Percentiles rank a stretch among this genome's conserved stretches.
phyloP scores from a whole-genome alignment of 2,329 filamentous ascomycete genomes.

The Pseudopithomyces chartarum region DNA sequence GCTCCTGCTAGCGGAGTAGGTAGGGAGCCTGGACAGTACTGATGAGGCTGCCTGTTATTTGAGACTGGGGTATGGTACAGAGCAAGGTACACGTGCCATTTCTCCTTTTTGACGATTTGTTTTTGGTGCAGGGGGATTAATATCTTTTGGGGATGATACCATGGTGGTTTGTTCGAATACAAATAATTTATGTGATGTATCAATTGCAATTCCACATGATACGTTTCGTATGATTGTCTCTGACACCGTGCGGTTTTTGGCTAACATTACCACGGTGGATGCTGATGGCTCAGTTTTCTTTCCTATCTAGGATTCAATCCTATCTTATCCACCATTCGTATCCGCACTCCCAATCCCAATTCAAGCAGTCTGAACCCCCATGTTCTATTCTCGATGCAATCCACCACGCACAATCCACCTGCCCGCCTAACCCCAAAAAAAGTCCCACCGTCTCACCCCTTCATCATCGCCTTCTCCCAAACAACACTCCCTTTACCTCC shows the following conservation, averaged over 20 bases:
- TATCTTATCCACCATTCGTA: too few species aligned
- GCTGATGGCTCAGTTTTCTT: too few species aligned
- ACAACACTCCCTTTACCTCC: neutral
- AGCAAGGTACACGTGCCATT: neutral
- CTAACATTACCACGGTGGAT: too few species aligned
- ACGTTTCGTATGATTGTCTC: too few species aligned
- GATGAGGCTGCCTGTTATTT: neutral
- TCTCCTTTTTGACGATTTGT: neutral
- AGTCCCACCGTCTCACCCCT: neutral
- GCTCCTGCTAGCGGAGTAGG: constrained; percentile 29
- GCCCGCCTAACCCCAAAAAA: neutral
- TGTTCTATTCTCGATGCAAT: neutral
- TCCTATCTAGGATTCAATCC: too few species aligned
- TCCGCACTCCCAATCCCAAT: too few species aligned
- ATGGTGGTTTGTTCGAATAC: neutral
- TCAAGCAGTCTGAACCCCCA: too few species aligned
- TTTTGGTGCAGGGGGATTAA: neutral
- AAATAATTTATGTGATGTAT: neutral
- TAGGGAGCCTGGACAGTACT: constrained; percentile 40
- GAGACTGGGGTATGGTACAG: neutral
- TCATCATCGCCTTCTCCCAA: neutral
- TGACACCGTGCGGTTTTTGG: too few species aligned
- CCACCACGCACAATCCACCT: neutral
- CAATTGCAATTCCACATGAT: neutral
- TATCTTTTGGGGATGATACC: constrained; percentile 1